Evolutionary conservation across 2,329 filamentous ascomycete genomes (phyloP).

Genomic region (Diplodia scrobiculata): DNA sequence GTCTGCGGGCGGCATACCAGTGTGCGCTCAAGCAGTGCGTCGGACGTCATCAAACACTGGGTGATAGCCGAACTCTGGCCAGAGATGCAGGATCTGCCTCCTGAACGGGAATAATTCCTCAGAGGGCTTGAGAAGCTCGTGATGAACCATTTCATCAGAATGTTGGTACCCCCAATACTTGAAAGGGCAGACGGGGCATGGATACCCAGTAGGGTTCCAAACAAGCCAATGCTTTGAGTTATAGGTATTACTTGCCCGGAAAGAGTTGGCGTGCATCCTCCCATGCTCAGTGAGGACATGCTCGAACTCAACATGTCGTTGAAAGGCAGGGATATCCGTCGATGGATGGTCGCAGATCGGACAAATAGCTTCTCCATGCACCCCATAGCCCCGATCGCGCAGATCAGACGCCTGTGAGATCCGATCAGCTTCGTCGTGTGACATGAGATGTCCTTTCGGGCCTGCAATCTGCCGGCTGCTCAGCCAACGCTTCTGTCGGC

Average conservation of each 20-base stretch:
- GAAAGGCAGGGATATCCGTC: not conserved
- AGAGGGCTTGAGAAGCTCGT: too few species aligned
- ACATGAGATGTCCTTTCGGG: not conserved
- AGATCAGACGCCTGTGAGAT: not conserved
- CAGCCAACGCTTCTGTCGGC: constrained; percentile 10
- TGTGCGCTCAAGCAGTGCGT: not conserved
- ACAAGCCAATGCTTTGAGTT: too few species aligned
- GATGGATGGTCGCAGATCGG: not conserved
- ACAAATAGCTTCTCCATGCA: not conserved
- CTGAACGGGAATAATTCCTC: not conserved
- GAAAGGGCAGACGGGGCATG: too few species aligned
- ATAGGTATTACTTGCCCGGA: too few species aligned
- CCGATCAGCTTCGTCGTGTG: not conserved
- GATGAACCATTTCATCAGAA: too few species aligned
- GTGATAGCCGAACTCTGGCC: not conserved
- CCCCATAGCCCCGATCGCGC: not conserved
- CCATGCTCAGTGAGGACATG: not conserved
- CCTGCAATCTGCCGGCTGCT: not conserved
- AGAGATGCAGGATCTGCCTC: not conserved
- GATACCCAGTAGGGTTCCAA: too few species aligned
- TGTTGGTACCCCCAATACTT: too few species aligned
- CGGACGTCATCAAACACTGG: not conserved
- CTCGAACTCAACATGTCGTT: not conserved
- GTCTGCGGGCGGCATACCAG: too few species aligned
- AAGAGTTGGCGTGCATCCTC: not conserved